A percentile compares a stretch with the other conserved stretches of the same genome.
phyloP scores from a whole-genome alignment of 345 rosid species.

The Noccaea caerulescens region DNA sequence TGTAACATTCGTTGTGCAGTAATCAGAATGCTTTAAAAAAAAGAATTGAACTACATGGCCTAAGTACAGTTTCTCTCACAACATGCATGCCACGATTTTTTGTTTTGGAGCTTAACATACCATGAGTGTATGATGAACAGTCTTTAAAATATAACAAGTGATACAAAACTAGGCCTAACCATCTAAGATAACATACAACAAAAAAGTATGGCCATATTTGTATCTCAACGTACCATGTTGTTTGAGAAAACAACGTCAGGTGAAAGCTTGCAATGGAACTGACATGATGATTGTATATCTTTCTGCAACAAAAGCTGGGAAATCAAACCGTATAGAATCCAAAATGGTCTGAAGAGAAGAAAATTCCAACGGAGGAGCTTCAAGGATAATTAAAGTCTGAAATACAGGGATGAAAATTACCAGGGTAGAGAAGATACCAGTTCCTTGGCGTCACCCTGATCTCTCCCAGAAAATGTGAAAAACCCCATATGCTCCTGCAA shows the following conservation, averaged over 20 bases:
- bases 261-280: constrained; percentile 79
- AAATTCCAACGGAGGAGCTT: constrained; percentile 11
- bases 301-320: constrained; percentile 57
- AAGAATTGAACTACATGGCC: constrained; percentile 6
- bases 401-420: constrained; percentile 61
- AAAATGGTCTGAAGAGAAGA: constrained; percentile 2
- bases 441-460: constrained; percentile 56
- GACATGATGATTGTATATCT: constrained; percentile 52
- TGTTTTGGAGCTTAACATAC: constrained; percentile 7
- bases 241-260: constrained; percentile 58
- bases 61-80: constrained; percentile 9
- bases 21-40: constrained; percentile 18
- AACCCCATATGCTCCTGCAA: constrained; percentile 58
- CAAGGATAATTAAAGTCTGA: constrained; percentile 29
- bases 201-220: background rate
- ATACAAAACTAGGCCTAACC: constrained; percentile 12
- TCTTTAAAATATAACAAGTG: background rate
- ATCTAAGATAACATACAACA: background rate
- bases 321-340: constrained; percentile 20
- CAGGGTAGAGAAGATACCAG: constrained; percentile 87
- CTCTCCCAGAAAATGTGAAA: constrained; percentile 50
- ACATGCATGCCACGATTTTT: constrained; percentile 15
- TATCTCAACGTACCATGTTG: constrained; percentile 65
- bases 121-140: constrained; percentile 9
- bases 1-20: constrained; percentile 4